A percentile compares a stretch with the other conserved stretches of the same genome.
Conservation (phyloP, 2,329 filamentous ascomycete species). For the Xylariaceae sp. region DNA sequence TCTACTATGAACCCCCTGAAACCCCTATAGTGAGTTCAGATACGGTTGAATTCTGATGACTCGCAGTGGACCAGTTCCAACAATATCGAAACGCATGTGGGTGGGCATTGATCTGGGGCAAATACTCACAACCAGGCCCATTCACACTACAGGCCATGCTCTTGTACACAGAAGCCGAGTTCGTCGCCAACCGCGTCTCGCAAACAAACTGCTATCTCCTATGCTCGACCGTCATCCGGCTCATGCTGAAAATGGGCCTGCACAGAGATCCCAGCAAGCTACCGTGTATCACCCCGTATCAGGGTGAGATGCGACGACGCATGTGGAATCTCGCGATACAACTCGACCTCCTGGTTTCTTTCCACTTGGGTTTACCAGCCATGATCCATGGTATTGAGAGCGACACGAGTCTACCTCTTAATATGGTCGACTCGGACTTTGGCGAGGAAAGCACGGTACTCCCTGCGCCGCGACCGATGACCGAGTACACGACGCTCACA, state of each 20-base stretch:
- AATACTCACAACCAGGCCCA: slow-evolving; percentile 46
- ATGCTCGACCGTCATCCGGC: slow-evolving; percentile 44
- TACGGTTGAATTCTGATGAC: slow-evolving; percentile 2
- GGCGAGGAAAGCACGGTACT: slow-evolving; percentile 49
- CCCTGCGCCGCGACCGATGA: slow-evolving; percentile 51
- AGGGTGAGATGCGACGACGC: slow-evolving; percentile 50
- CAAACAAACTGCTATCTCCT: slow-evolving; percentile 53
- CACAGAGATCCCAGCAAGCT: slow-evolving; percentile 52
- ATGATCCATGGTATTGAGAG: slow-evolving; percentile 60
- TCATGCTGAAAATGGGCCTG: slow-evolving; percentile 55
- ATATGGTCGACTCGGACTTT: slow-evolving; percentile 63
- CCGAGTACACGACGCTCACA: slow-evolving; percentile 54
- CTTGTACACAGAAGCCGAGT: slow-evolving; percentile 50
- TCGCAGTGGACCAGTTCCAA: slow-evolving; percentile 39
- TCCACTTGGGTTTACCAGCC: slow-evolving; percentile 62
- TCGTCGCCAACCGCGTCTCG: slow-evolving; percentile 45
- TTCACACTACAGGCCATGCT: slow-evolving; percentile 47
- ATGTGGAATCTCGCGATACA: slow-evolving; percentile 52
- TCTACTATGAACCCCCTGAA: neutral
- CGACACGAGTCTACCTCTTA: slow-evolving; percentile 56
- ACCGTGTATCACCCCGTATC: slow-evolving; percentile 45
- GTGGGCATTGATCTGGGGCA: slow-evolving; percentile 47
- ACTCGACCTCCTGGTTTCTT: slow-evolving; percentile 59
- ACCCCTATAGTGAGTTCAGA: neutral
- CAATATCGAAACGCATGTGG: slow-evolving; percentile 46